Base-by-base conservation (phyloP, 2,329 filamentous ascomycete species). In the Alternaria arbusti region DNA sequence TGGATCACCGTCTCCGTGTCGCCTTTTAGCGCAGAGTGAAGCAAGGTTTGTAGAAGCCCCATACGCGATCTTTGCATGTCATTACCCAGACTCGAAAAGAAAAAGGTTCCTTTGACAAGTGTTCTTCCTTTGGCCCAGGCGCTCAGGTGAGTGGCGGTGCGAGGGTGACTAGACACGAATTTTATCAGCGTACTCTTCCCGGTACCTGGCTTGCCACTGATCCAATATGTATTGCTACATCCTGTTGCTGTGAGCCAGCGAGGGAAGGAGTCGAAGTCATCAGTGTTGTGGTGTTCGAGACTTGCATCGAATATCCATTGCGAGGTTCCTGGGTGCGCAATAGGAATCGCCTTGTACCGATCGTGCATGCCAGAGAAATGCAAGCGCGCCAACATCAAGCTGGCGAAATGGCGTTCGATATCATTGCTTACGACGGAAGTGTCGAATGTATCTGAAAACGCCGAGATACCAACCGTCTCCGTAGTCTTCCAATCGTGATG, bases 101-200 rank as follows among this genome's bases (percentile, higher is more conserved):
- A 79, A 43, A 75, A 75, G 1, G 66, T 70, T 2, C 71, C 51
- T 0, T 70, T 56, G 0, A 64, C 5, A 1, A 72, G 59, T 4
- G 71, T 68, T 3, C 66, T 65, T 0, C 61, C 57, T 0, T 45
- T 66, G 0, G 81, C 76, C 83, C 83, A 85, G 0, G 61, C 13
- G 17, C 55, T 13, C n/a, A 70, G 43, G 3, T 49, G 40, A 3
- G 15, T 2, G 22, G 20, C 2, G 13, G 54, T 57, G 2, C 59
- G n/a, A 15, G 17, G 11, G 28, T 70, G 51, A 22, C 67, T 45
- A 44, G 57, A 67, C 3, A 73, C 36, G 36, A 61, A 70, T 36
- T 70, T 70, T 81, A 85, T 83, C 20, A 85, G 62, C 0, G 82
- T 85, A 0, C 82, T 84, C 60, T 85, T 85, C 8, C 83, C 84